Evolutionary conservation across 2,329 filamentous ascomycete genomes (phyloP).

Genomic region (Ophiostoma sp.): DNA sequence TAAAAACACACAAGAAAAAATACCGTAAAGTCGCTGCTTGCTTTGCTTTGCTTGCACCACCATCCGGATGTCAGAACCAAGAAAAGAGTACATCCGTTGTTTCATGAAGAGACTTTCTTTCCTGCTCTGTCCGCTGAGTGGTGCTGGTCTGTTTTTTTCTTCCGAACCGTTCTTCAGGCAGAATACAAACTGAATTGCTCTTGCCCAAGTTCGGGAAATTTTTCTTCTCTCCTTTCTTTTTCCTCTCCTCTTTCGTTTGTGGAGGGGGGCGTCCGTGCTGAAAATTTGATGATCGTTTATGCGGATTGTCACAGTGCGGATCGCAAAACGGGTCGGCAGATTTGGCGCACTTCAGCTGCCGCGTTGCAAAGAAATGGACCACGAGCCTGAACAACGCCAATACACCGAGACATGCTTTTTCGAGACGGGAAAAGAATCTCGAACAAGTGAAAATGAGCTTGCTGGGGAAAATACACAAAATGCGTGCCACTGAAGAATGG

Average conservation of each 20-base stretch:
- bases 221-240: constrained; percentile 7
- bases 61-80: neutral
- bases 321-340: neutral
- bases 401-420: constrained; percentile 35
- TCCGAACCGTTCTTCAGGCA: constrained; percentile 4
- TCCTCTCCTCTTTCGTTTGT: neutral
- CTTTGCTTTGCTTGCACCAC: neutral
- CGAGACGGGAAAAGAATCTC: constrained; percentile 25
- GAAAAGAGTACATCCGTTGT: neutral
- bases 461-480: constrained; percentile 17
- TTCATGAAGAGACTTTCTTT: constrained; percentile 5
- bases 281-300: neutral
- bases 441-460: constrained; percentile 13
- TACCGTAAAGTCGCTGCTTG: constrained; percentile 16
- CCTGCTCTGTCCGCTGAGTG: neutral
- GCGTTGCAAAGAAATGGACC: neutral
- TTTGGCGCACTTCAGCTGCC: neutral
- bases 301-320: neutral
- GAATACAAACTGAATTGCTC: constrained; percentile 31
- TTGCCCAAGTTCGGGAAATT: constrained; percentile 15
- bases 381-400: constrained; percentile 30
- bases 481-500: neutral
- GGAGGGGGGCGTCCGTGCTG: neutral
- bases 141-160: constrained; percentile 16
- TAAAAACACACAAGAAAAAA: constrained; percentile 24